Conservation (phyloP, 1,284 basidiomycete genomes). For the Irpex sp. region DNA sequence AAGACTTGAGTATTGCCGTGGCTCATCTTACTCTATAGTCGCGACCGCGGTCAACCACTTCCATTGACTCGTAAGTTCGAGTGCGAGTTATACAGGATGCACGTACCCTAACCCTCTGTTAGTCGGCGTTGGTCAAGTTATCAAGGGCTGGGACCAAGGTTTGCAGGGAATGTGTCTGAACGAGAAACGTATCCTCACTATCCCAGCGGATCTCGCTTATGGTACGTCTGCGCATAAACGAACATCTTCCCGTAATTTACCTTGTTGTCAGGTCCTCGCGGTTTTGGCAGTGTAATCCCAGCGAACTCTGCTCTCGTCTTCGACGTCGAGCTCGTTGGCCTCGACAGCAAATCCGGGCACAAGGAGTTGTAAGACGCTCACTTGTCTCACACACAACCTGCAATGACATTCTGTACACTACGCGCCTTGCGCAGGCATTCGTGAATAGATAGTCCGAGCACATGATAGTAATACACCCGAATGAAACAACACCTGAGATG, state of each 20-base stretch:
- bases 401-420: neutral
- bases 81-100: too few relatives aligned
- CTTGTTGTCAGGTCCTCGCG: conserved; percentile 67
- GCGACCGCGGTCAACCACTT: conserved; percentile 75
- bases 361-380: conserved; percentile 43
- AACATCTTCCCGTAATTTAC: neutral
- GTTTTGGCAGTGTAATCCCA: conserved; percentile 85
- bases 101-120: neutral
- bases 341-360: conserved; percentile 45
- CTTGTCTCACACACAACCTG: neutral
- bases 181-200: conserved; percentile 93
- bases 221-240: conserved; percentile 54
- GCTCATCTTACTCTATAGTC: conserved; percentile 44
- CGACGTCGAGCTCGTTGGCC: conserved; percentile 82
- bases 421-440: neutral
- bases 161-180: conserved; percentile 87
- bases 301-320: conserved; percentile 89
- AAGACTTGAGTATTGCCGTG: neutral
- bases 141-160: conserved; percentile 86
- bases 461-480: neutral
- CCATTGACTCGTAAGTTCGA: conserved; percentile 68
- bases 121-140: conserved; percentile 88
- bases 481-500: neutral
- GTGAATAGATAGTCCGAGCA: too few relatives aligned
- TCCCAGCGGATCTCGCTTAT: conserved; percentile 84